Evolutionary conservation across 140 eudicot genomes (phyloP).

Genomic region (Ambrosia hybrid): DNA sequence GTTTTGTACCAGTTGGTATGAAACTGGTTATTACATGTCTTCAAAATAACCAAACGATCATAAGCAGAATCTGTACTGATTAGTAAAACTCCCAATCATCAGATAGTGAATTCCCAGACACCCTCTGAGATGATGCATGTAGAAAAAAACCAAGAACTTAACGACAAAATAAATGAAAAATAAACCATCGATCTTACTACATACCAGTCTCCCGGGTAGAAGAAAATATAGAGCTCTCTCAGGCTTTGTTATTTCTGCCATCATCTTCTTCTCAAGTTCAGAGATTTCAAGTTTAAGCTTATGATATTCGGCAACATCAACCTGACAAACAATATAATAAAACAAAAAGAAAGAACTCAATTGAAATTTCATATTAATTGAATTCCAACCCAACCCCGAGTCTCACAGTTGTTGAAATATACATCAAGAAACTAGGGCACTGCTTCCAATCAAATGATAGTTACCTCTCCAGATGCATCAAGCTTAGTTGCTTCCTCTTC

Average conservation of each 20-base stretch:
- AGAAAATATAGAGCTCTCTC: constrained; percentile 86
- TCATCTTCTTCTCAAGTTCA: constrained; percentile 87
- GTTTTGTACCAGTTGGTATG: no score
- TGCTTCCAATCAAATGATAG: constrained; percentile 8
- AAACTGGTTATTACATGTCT: no score
- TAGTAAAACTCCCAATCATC: no score
- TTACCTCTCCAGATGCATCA: constrained; percentile 97
- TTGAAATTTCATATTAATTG: no score
- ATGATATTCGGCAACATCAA: constrained; percentile 93
- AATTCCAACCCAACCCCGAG: no score
- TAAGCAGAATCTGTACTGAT: no score
- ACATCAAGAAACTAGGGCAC: background rate
- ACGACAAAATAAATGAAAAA: background rate
- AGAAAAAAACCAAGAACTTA: no score
- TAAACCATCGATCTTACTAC: constrained; percentile 16
- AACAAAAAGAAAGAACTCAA: background rate
- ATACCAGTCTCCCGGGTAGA: constrained; percentile 94
- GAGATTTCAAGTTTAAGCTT: constrained; percentile 78
- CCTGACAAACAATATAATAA: constrained; percentile 32
- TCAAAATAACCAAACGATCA: no score
- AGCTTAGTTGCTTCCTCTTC: constrained; percentile 89
- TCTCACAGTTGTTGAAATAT: no score
- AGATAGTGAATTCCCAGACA: no score
- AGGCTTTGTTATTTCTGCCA: constrained; percentile 88
- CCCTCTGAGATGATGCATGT: no score